Evolutionary conservation across 306 rosid genomes (phyloP).

Genomic region (Argentina anserina): DNA sequence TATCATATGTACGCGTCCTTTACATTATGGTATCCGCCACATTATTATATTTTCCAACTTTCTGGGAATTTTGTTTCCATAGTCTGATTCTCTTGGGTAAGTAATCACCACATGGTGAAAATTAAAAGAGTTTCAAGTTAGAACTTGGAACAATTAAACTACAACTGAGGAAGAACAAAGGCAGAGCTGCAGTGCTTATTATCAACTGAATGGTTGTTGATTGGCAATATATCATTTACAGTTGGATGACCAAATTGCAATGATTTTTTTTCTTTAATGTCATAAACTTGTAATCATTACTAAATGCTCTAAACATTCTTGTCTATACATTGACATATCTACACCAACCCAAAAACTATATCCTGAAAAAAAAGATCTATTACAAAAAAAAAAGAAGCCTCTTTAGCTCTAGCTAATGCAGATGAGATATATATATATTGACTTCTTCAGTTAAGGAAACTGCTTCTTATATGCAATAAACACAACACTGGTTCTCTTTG

Average conservation of each 20-base stretch:
- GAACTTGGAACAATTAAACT: neutral
- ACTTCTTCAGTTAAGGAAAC: neutral
- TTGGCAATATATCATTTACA: neutral
- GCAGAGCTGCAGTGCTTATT: neutral
- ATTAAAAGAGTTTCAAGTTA: neutral
- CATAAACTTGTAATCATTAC: neutral
- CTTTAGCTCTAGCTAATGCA: too few species aligned
- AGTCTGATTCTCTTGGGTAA: neutral
- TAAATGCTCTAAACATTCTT: neutral
- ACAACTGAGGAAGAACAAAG: neutral
- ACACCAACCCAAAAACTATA: neutral
- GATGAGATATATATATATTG: neutral
- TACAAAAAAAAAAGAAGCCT: too few species aligned
- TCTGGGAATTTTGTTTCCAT: neutral
- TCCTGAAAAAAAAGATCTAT: neutral
- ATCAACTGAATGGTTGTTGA: neutral
- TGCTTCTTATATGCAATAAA: constrained; percentile 3
- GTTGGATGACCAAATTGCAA: neutral
- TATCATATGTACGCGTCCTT: neutral
- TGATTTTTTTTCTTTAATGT: neutral
- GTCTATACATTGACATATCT: neutral
- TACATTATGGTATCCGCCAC: neutral
- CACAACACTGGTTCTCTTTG: neutral
- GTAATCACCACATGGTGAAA: neutral
- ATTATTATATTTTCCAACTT: neutral